These are phyloP conservation scores for Xylariaceae sp. DNA, from an alignment of 2,329 filamentous ascomycete species.

Conservation along the genomic window DNA sequence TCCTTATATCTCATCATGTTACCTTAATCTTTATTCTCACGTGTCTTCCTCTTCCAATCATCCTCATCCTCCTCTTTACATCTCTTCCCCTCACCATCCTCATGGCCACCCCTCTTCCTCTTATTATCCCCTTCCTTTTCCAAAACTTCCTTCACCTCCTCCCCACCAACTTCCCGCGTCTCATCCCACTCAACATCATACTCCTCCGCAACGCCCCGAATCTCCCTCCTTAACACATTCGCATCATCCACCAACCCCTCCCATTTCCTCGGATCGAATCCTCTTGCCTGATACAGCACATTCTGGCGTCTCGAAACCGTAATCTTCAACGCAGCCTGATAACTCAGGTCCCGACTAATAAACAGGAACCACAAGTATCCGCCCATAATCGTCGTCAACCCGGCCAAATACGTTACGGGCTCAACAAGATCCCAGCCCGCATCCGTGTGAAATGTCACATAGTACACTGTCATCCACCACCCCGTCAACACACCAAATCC, in stretches of 20 bases:
- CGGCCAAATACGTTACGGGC: constrained; percentile 82
- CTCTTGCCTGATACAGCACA: constrained; percentile 67
- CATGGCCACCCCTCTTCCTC: constrained; percentile 26
- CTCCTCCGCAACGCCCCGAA: constrained; percentile 73
- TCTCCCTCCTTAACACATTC: constrained; percentile 70
- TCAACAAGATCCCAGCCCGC: constrained; percentile 89
- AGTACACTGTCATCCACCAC: constrained; percentile 83
- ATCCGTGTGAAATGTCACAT: constrained; percentile 64
- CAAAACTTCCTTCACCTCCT: constrained; percentile 55
- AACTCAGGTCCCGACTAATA: constrained; percentile 83
- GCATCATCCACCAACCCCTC: constrained; percentile 73
- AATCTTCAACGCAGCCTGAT: constrained; percentile 79
- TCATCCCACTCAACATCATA: constrained; percentile 92
- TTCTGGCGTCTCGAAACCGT: constrained; percentile 75
- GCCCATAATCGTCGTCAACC: constrained; percentile 78
- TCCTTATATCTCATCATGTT: background rate
- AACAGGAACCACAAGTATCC: constrained; percentile 94
- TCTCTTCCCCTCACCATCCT: constrained; percentile 34
- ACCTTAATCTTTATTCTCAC: background rate
- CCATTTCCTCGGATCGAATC: constrained; percentile 74
- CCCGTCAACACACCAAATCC: constrained; percentile 67
- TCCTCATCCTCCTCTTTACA: background rate
- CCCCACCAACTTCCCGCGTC: constrained; percentile 60
- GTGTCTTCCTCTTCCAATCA: background rate
- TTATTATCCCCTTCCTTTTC: constrained; percentile 46